phyloP scores from a whole-genome alignment of 2,329 filamentous ascomycete genomes.

The Talaromyces piceae region DNA sequence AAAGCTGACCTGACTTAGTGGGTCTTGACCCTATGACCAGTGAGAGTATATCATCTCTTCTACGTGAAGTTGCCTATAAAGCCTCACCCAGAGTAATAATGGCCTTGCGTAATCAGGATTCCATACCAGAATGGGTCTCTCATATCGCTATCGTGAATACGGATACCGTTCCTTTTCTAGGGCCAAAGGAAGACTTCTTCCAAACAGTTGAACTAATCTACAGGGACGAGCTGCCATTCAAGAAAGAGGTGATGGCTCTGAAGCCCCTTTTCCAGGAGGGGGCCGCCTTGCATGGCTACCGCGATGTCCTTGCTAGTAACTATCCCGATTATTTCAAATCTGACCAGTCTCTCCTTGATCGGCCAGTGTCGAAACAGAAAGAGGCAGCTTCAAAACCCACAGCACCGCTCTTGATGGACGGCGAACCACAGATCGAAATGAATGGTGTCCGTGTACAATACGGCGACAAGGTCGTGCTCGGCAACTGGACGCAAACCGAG shows the following conservation, averaged over 20 bases:
- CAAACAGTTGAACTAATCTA: constrained; percentile 52
- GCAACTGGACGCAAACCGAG: constrained; percentile 63
- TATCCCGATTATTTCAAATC: not conserved
- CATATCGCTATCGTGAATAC: constrained; percentile 61
- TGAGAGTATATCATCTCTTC: constrained; percentile 60
- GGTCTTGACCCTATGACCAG: constrained; percentile 83
- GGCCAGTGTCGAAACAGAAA: not conserved
- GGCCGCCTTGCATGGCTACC: not conserved
- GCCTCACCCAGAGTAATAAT: constrained; percentile 67
- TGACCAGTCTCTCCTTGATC: not conserved
- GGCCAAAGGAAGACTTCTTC: constrained; percentile 56
- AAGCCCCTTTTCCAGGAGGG: not conserved
- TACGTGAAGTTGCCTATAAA: constrained; percentile 59
- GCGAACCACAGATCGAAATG: constrained; percentile 79
- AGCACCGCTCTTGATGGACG: constrained; percentile 26
- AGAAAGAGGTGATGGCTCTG: not conserved
- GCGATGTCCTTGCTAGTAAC: not conserved
- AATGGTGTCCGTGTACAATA: constrained; percentile 75
- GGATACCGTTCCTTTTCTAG: constrained; percentile 36
- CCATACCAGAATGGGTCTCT: constrained; percentile 82
- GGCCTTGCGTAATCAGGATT: constrained; percentile 75
- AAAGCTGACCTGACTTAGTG: constrained; percentile 42
- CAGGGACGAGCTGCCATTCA: not conserved
- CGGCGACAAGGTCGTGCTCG: constrained; percentile 66
- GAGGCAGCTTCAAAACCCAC: not conserved